A percentile compares a stretch with the other conserved stretches of the same genome.
These are phyloP conservation scores for Tetracladium maxilliforme DNA, from an alignment of 2,329 filamentous ascomycete species.

Conservation along the genomic window DNA sequence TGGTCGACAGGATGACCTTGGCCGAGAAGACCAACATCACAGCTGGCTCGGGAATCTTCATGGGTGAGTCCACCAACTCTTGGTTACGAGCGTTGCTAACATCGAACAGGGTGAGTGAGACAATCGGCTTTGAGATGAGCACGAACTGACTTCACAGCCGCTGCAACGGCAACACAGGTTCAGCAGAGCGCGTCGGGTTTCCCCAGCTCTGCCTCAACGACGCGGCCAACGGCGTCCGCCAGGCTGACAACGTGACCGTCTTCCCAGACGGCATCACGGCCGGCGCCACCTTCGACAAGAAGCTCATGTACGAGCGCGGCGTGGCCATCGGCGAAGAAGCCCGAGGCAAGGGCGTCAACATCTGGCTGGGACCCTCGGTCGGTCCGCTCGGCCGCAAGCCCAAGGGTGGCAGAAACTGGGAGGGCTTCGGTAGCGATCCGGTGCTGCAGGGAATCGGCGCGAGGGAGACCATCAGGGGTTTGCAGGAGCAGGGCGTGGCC, in stretches of 20 bases:
- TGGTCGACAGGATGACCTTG: conserved; percentile 64
- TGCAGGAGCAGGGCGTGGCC: conserved; percentile 40
- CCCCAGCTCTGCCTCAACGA: conserved; percentile 61
- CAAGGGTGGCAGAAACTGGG: conserved; percentile 61
- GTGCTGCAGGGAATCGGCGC: conserved; percentile 40
- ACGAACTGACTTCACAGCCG: conserved; percentile 17
- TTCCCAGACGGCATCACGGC: conserved; percentile 70
- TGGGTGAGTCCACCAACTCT: conserved; percentile 33
- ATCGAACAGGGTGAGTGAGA: neutral
- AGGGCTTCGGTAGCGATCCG: conserved; percentile 58
- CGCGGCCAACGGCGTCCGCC: conserved; percentile 54
- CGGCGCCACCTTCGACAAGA: conserved; percentile 62
- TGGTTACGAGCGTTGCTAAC: neutral
- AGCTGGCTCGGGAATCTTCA: conserved; percentile 53
- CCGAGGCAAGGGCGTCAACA: conserved; percentile 57
- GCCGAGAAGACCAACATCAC: conserved; percentile 73
- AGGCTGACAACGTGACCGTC: conserved; percentile 60
- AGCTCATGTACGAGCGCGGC: conserved; percentile 52
- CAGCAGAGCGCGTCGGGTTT: conserved; percentile 54
- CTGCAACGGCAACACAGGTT: conserved; percentile 67
- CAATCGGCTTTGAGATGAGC: conserved; percentile 1
- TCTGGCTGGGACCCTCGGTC: conserved; percentile 56
- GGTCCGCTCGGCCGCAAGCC: conserved; percentile 61
- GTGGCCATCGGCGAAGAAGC: conserved; percentile 58
- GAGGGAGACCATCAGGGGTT: conserved; percentile 35